Evolutionary conservation across 2,329 filamentous ascomycete species (phyloP).

Genomic region (Ophiocordyceps australis): DNA sequence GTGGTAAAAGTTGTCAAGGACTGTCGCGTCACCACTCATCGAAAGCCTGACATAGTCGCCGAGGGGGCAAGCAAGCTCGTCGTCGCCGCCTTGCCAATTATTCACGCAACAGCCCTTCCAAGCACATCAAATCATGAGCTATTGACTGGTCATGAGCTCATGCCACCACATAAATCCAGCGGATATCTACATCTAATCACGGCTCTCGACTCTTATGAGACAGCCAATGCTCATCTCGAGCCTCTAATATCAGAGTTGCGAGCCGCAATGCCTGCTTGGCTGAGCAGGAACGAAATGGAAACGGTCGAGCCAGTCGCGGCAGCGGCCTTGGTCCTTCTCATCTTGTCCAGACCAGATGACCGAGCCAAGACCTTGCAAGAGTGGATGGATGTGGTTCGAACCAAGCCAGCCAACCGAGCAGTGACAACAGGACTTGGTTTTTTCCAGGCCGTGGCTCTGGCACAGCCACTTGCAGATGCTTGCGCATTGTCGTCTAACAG

Average conservation of each 20-base stretch:
- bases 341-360: slow-evolving; percentile 19
- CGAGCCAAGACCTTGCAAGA: slow-evolving; percentile 19
- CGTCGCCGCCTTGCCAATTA: slow-evolving; percentile 27
- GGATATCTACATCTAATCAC: slow-evolving; percentile 8
- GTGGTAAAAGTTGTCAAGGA: slow-evolving; percentile 19
- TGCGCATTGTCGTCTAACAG: too few relatives aligned
- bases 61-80: slow-evolving; percentile 43
- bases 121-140: slow-evolving; percentile 2
- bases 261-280: slow-evolving; percentile 22
- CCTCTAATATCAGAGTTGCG: slow-evolving; percentile 10
- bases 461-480: slow-evolving; percentile 20
- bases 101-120: slow-evolving; percentile 18
- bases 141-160: slow-evolving; percentile 7
- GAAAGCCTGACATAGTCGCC: slow-evolving; percentile 46
- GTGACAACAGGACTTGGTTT: slow-evolving; percentile 26
- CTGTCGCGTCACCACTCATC: slow-evolving; percentile 22
- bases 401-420: slow-evolving; percentile 13
- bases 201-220: slow-evolving; percentile 3
- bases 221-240: slow-evolving; percentile 2
- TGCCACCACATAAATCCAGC: slow-evolving; percentile 6
- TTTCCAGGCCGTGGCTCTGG: slow-evolving; percentile 32
- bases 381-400: slow-evolving; percentile 26
- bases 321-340: slow-evolving; percentile 29
- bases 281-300: slow-evolving; percentile 30
- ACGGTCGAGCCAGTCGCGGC: slow-evolving; percentile 28